Evolutionary conservation across 805 yeast genomes (phyloP), one percentile per base, ranked within the genome.

Genomic region (Zygosaccharomyces lentus): DNA sequence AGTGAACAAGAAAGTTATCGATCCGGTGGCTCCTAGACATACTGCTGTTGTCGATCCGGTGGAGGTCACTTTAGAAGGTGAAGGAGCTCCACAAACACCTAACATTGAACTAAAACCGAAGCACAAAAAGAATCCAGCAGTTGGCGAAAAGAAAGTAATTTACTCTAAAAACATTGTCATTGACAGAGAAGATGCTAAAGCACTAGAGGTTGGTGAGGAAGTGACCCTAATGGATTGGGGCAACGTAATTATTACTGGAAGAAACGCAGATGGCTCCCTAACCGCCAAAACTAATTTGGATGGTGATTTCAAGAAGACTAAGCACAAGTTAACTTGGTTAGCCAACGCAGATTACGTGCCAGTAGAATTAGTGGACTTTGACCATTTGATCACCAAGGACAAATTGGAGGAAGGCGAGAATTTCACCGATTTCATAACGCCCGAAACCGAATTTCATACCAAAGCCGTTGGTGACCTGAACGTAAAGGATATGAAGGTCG

Each of bases 141-240:
- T 91, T 53, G 98, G 98, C 57, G 73, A 69, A 58, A 91, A 91
- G 78, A 76, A 80, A 64, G 89, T 89, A 37, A 72, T 84, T 55
- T 84, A 73, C 67, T 69, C 78, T 54, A 73, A 80, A 48, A 72
- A 80, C 44, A 74, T 86, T 37, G 70, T 87, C 57, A 74, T 91
- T 59, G 97, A 90, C 64, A 96, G 87, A 72, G 91, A 75, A 24
- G 98, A 91, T 69, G 86, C 85, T 31, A 72, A 70, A 50, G 82
- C 90, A 37, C 73, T 83, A 50, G 80, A 76, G 55, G 91, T 81
- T 35, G 87, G 84, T 53, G 98, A 91, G 71, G 98, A 91, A 73
- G 75, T 90, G 52, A 91, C 98, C n/a, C 78, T 91, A 61, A 91
- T 91, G 98, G 97, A 91, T 71, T 91, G 98, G 98, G 98, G 97